phyloP scores from a whole-genome alignment of 352 stramenopile species.

The Pythium sukuiense region DNA sequence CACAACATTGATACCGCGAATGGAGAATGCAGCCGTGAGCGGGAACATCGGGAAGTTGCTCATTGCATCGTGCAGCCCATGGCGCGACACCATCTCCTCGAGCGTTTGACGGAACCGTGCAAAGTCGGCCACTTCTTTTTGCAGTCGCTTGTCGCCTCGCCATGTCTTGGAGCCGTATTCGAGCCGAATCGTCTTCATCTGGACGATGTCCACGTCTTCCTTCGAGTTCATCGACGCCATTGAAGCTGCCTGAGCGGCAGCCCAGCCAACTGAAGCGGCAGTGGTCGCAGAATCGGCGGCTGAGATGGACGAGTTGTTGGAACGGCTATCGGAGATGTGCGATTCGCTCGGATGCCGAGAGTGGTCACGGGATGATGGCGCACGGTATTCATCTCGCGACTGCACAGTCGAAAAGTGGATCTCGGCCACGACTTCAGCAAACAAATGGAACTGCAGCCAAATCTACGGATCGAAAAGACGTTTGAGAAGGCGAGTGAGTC shows the following conservation, averaged over 20 bases:
- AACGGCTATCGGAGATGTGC: constrained; percentile 18
- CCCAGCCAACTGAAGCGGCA: neutral
- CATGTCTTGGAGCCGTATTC: constrained; percentile 66
- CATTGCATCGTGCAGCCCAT: constrained; percentile 36
- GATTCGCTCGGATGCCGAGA: constrained; percentile 20
- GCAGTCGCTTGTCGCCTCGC: constrained; percentile 65
- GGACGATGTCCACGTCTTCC: constrained; percentile 44
- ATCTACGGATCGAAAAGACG: constrained; percentile 41
- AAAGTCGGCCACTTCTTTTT: constrained; percentile 47
- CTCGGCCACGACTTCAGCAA: constrained; percentile 62
- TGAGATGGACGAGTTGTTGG: constrained; percentile 15
- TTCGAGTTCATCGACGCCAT: constrained; percentile 7
- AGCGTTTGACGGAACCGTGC: constrained; percentile 55
- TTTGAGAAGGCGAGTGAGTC: neutral
- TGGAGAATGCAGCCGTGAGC: constrained; percentile 55
- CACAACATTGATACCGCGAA: constrained; percentile 56
- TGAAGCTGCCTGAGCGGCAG: neutral
- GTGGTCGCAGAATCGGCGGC: neutral
- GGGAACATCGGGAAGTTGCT: constrained; percentile 52
- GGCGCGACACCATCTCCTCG: constrained; percentile 47
- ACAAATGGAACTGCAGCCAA: constrained; percentile 78
- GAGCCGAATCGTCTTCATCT: constrained; percentile 57
- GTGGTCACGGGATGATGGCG: constrained; percentile 12
- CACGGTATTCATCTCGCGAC: constrained; percentile 30
- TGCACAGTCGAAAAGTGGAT: constrained; percentile 62